Conservation (phyloP, 495 filamentous ascomycete genomes). For the Lasiosphaeria ovina region DNA sequence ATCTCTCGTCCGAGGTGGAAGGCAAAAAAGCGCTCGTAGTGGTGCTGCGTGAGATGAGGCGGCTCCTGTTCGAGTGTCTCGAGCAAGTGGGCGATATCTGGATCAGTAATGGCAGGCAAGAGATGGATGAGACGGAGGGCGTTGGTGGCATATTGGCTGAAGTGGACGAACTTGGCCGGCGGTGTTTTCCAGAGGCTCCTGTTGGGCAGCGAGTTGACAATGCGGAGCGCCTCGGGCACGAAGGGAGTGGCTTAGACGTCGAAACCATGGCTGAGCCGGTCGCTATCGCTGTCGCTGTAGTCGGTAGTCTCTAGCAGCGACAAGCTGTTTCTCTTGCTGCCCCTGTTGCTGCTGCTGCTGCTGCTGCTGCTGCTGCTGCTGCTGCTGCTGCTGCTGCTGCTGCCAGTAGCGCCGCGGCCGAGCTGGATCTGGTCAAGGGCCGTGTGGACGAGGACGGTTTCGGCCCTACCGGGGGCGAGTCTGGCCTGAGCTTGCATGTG, state of each 20-base stretch:
- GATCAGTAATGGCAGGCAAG: no score
- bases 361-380: no score
- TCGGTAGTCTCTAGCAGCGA: no score
- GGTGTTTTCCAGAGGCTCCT: constrained; percentile 14
- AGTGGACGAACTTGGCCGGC: constrained; percentile 4
- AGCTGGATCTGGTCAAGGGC: no score
- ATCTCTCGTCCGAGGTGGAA: constrained; percentile 24
- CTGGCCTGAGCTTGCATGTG: no score
- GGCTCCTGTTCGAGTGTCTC: constrained; percentile 3
- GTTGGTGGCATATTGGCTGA: background rate
- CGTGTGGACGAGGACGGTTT: no score
- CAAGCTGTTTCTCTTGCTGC: no score
- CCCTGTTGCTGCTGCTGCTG: no score
- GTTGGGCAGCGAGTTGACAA: constrained; percentile 28
- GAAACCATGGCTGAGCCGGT: constrained; percentile 16
- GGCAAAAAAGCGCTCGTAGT: constrained; percentile 21
- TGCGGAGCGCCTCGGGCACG: constrained; percentile 28
- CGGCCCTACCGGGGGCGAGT: no score
- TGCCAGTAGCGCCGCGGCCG: no score
- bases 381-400: no score
- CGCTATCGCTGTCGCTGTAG: background rate
- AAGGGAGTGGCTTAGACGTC: constrained; percentile 38
- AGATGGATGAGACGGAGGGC: no score
- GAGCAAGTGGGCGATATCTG: background rate
- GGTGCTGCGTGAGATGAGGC: constrained; percentile 7